Evolutionary conservation across 768 basidiomycete species (phyloP).

Genomic region (Trametes cubensis): DNA sequence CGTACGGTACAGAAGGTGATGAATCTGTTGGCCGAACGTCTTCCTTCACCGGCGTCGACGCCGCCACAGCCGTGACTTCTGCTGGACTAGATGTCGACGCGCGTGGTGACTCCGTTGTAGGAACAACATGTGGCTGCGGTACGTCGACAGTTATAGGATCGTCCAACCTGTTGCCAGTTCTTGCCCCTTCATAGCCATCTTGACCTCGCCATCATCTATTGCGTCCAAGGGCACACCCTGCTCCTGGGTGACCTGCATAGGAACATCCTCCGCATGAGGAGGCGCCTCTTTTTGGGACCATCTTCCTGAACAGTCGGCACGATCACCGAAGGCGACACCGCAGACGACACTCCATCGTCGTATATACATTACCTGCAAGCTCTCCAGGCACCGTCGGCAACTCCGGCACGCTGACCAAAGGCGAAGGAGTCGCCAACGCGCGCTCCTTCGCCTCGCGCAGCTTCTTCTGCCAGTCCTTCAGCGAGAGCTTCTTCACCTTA

Average conservation of each 20-base stretch:
- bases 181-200: neutral
- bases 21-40: no score
- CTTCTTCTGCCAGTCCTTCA: slow-evolving; percentile 64
- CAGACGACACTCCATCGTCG: no score
- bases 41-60: no score
- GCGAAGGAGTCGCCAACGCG: slow-evolving; percentile 34
- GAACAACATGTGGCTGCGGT: neutral
- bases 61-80: no score
- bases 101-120: neutral
- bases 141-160: neutral
- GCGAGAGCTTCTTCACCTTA: slow-evolving; percentile 53
- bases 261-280: neutral
- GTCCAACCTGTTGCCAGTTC: no score
- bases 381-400: neutral
- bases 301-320: neutral
- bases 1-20: no score
- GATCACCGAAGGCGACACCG: no score
- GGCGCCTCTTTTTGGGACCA: no score
- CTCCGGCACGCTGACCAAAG: slow-evolving; percentile 15
- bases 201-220: neutral
- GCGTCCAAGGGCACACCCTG: neutral
- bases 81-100: no score
- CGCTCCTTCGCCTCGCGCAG: slow-evolving; percentile 49
- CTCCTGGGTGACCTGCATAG: neutral
- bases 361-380: no score